Conservation (phyloP, 305 asterid species). For the Fraxinus platypoda region DNA sequence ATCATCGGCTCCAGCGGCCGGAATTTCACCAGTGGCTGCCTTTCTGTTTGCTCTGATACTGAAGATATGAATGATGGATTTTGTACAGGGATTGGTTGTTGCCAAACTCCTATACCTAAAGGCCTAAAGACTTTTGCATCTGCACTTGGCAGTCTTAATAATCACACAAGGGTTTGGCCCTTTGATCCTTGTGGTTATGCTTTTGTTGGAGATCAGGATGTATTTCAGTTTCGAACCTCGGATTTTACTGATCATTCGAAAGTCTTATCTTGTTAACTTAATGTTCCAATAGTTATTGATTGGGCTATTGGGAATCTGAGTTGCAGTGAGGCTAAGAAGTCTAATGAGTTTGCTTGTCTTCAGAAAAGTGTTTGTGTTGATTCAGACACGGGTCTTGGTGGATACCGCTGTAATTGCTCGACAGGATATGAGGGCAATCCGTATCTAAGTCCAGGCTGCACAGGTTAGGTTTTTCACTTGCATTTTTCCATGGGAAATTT, state of each 20-base stretch:
- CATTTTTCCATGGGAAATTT: neutral
- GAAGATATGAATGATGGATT: slow-evolving; percentile 29
- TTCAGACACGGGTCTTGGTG: slow-evolving; percentile 26
- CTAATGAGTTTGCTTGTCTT: slow-evolving; percentile 27
- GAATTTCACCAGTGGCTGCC: slow-evolving; percentile 33
- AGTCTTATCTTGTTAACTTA: too few species aligned
- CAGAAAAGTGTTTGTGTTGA: slow-evolving; percentile 30
- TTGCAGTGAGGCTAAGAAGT: slow-evolving; percentile 24
- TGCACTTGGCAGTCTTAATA: neutral
- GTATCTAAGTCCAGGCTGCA: slow-evolving; percentile 37
- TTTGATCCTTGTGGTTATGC: slow-evolving; percentile 37
- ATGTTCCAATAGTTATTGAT: slow-evolving; percentile 37
- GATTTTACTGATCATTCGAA: slow-evolving; percentile 30
- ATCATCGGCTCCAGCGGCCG: neutral
- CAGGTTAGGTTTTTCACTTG: neutral
- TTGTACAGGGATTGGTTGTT: slow-evolving; percentile 55
- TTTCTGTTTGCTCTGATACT: slow-evolving; percentile 26
- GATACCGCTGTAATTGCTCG: slow-evolving; percentile 35
- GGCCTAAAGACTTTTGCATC: slow-evolving; percentile 19
- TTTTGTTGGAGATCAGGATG: slow-evolving; percentile 32
- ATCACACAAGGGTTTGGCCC: slow-evolving; percentile 22
- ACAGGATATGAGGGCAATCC: slow-evolving; percentile 40
- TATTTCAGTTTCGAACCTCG: slow-evolving; percentile 18
- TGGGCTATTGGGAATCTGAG: slow-evolving; percentile 39
- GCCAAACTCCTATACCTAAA: slow-evolving; percentile 39